Evolutionary conservation across 1,284 basidiomycete species (phyloP).

Genomic region (Leucoagaricus sp.): DNA sequence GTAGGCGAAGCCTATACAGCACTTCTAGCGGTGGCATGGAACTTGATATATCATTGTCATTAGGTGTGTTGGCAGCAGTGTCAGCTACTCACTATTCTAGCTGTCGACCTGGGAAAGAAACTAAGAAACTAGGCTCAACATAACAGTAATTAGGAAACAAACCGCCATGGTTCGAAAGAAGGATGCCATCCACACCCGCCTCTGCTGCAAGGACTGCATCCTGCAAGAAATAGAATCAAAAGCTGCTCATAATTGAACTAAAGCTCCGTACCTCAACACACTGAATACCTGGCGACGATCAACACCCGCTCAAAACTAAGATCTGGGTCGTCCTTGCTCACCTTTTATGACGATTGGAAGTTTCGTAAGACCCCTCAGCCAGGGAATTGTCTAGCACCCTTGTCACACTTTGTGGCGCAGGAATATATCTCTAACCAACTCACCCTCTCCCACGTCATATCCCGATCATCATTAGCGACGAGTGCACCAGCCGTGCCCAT

Average conservation of each 20-base stretch:
- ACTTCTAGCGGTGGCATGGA: slow-evolving; percentile 76
- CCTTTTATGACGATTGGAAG: slow-evolving; percentile 87
- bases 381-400: slow-evolving; percentile 62
- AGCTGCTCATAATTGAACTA: not conserved
- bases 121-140: slow-evolving; percentile 9
- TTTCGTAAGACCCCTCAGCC: slow-evolving; percentile 74
- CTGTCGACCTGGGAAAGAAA: slow-evolving; percentile 61
- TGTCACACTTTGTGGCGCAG: not conserved
- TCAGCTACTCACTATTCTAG: slow-evolving; percentile 66
- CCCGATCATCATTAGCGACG: slow-evolving; percentile 60
- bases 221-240: slow-evolving; percentile 31
- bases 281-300: slow-evolving; percentile 55
- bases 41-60: slow-evolving; percentile 31
- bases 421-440: not conserved
- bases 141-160: slow-evolving; percentile 26
- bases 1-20: slow-evolving; percentile 69
- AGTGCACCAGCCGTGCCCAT: slow-evolving; percentile 68
- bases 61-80: not conserved
- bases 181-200: slow-evolving; percentile 82
- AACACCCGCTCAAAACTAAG: slow-evolving; percentile 11
- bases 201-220: slow-evolving; percentile 90
- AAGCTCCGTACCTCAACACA: slow-evolving; percentile 64
- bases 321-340: slow-evolving; percentile 23
- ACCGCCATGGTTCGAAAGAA: slow-evolving; percentile 94
- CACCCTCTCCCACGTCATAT: slow-evolving; percentile 76